Base-by-base conservation (phyloP, 176 grass and related monocot genomes). In the Themeda triandra region DNA sequence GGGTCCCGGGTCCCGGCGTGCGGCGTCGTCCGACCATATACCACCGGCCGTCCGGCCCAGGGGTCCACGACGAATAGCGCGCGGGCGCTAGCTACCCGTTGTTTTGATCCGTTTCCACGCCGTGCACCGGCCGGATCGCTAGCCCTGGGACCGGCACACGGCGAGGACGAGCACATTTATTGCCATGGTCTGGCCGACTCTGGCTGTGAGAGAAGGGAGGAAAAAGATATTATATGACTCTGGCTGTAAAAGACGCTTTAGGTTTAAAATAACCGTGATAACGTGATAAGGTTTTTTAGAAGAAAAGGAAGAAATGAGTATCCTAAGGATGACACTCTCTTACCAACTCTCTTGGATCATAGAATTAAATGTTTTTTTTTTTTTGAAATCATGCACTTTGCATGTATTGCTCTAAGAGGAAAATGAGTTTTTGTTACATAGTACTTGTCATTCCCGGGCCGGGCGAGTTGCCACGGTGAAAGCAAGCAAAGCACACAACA, bases 111-210 rank as follows among this genome's bases (percentile, higher is more conserved):
- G 21, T 74, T 74, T 41, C 33, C 77, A 25, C 36, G n/a, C 60
- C 59, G 65, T 83, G 80, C 73, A 40, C 45, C 40, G 59, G 15
- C 49, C 14, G 30, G 80, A 80, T 68, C 15, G 39, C n/a, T n/a
- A n/a, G n/a, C n/a, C n/a, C 17, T 48, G 66, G 80, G 80, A 54
- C 74, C 74, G 31, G 58, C 56, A 56, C 56, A 56, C 87, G 59
- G 25, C 41, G 39, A 49, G 70, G 63, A 44, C 69, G 39, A 80
- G 15, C 35, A n/a, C 49, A 76, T 79, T 88, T 83, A 85, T 8
- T 59, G 54, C 21, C 56, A 0, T 6, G 1, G 24, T 24, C 49
- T 21, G 49, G 3, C 49, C 48, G 51, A 51, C 6, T 51, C 48
- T 21, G 49, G 18, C 18, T 21, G 18, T 66, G 68, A 59, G 69